phyloP scores from a whole-genome alignment of 225 moss, liverwort and hornwort species.

The Sphagnum tenellum region DNA sequence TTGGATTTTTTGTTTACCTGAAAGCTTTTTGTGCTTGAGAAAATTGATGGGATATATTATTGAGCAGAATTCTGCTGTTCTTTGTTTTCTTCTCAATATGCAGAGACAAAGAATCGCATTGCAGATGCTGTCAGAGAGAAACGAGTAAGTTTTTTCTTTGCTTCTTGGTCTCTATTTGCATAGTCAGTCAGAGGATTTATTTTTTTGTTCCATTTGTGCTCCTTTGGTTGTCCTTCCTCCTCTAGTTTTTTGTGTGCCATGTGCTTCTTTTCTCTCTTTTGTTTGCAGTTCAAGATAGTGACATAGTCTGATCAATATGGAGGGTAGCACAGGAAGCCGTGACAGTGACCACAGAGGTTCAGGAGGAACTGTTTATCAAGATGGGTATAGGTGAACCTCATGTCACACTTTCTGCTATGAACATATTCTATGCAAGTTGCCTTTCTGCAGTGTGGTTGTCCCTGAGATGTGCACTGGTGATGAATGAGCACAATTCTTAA shows the following conservation, averaged over 20 bases:
- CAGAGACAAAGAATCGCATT: slow-evolving; percentile 56
- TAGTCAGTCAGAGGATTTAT: no score
- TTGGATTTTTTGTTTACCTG: no score
- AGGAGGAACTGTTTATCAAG: slow-evolving; percentile 61
- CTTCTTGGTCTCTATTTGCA: not conserved
- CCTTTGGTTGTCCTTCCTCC: not conserved
- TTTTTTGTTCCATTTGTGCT: not conserved
- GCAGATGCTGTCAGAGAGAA: slow-evolving; percentile 42
- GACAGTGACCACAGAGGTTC: slow-evolving; percentile 53
- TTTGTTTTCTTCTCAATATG: not conserved
- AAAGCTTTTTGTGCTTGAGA: no score
- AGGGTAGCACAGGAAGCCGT: slow-evolving; percentile 40
- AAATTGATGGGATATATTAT: no score
- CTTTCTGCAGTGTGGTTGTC: no score
- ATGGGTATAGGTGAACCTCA: slow-evolving; percentile 51
- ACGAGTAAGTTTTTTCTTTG: slow-evolving; percentile 16
- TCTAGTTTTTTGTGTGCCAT: not conserved
- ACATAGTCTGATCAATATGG: no score
- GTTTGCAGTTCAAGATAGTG: not conserved
- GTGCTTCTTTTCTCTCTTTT: not conserved
- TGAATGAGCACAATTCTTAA: not conserved
- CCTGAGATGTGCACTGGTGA: no score
- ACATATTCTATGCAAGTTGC: not conserved
- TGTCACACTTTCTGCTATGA: no score
- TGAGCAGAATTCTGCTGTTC: no score